Evolutionary conservation across 2,329 filamentous ascomycete species (phyloP).

Genomic region (Cladosporium colombiae): DNA sequence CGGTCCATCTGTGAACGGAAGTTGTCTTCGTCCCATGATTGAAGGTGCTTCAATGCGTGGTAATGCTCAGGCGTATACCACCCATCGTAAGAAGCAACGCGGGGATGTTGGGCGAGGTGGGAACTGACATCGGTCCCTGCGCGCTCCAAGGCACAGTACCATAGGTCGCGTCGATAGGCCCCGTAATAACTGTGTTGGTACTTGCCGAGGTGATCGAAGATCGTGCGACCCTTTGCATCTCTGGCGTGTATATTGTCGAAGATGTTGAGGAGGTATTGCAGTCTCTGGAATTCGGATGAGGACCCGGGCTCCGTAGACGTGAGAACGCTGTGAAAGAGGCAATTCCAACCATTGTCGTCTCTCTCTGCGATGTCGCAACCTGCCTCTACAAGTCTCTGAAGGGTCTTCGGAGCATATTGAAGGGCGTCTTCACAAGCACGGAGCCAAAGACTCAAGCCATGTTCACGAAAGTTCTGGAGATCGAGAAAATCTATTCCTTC

Average conservation of each 20-base stretch:
- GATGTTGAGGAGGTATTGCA: not conserved
- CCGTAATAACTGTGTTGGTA: not conserved
- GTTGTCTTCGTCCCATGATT: not conserved
- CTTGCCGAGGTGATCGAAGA: not conserved
- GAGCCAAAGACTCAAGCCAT: not conserved
- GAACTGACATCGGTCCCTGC: not conserved
- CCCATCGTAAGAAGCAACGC: not conserved
- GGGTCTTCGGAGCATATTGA: not conserved
- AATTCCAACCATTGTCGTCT: not conserved
- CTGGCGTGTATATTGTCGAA: not conserved
- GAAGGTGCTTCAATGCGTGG: not conserved
- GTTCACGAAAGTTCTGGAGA: not conserved
- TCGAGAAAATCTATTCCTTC: not conserved
- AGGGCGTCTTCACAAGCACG: not conserved
- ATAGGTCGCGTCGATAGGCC: not conserved
- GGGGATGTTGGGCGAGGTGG: not conserved
- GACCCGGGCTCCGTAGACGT: fast-evolving
- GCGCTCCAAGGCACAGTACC: not conserved
- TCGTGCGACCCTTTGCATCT: not conserved
- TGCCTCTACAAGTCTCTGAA: not conserved
- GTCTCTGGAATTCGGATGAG: not conserved
- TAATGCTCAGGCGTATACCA: not conserved
- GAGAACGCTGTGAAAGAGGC: not conserved
- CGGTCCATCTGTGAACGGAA: not conserved
- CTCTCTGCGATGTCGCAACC: not conserved